Evolutionary conservation across 805 yeast species (phyloP).

Genomic region (Metschnikowia shivogae): DNA sequence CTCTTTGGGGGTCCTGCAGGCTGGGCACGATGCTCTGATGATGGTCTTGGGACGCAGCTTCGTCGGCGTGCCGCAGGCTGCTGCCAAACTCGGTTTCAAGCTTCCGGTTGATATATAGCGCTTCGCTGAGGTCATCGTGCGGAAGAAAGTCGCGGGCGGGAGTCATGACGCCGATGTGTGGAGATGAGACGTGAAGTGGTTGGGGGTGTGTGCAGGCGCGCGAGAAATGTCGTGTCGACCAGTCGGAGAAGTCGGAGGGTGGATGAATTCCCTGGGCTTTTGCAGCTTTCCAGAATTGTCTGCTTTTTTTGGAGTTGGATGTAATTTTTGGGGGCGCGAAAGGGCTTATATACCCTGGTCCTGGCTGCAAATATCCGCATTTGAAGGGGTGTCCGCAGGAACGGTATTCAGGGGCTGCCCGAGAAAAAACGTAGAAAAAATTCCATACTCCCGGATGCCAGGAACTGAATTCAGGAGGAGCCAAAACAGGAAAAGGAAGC

Average conservation of each 20-base stretch:
- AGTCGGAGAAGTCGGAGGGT: background rate
- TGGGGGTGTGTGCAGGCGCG: background rate
- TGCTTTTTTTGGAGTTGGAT: too few species aligned
- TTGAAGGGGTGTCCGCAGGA: too few species aligned
- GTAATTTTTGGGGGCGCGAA: too few species aligned
- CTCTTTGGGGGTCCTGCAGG: background rate
- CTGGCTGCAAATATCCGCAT: too few species aligned
- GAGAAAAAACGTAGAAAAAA: too few species aligned
- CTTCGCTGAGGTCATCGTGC: slow-evolving; percentile 29
- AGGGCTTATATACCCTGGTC: too few species aligned
- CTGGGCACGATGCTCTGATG: background rate
- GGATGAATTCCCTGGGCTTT: too few species aligned
- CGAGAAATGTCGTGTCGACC: background rate
- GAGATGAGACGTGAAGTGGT: background rate
- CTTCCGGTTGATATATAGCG: slow-evolving; percentile 27
- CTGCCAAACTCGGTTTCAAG: slow-evolving; percentile 19
- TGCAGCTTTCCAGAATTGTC: too few species aligned
- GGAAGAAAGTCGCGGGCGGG: slow-evolving; percentile 21
- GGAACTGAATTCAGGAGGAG: too few species aligned
- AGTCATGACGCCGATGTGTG: slow-evolving; percentile 1
- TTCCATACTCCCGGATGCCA: too few species aligned
- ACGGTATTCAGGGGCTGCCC: too few species aligned
- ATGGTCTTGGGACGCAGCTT: background rate
- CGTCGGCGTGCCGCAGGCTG: background rate
- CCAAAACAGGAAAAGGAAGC: too few species aligned